Percentiles rank a stretch among this genome's conserved stretches.
Evolutionary conservation across 2,329 filamentous ascomycete genomes (phyloP).

Genomic region (Rutstroemia sp.): DNA sequence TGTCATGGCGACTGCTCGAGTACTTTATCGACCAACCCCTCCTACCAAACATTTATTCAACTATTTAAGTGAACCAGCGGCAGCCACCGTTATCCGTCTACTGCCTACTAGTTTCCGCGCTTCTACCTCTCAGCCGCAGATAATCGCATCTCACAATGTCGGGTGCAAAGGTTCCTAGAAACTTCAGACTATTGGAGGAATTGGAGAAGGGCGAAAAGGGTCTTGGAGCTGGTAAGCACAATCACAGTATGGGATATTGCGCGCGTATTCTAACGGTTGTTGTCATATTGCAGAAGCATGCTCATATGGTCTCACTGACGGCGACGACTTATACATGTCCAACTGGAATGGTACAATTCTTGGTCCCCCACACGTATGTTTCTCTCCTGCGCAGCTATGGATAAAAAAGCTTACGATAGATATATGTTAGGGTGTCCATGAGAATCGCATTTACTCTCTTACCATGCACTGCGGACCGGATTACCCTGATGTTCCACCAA

Average conservation of each 20-base stretch:
- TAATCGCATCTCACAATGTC: conserved; percentile 22
- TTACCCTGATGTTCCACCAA: conserved; percentile 84
- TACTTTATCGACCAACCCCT: not conserved
- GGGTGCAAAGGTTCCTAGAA: conserved; percentile 75
- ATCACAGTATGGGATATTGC: not conserved
- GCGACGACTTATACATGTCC: conserved; percentile 92
- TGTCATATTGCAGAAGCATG: conserved; percentile 63
- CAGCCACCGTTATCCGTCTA: no score
- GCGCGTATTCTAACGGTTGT: not conserved
- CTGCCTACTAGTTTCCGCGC: not conserved
- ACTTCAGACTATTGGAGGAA: conserved; percentile 95
- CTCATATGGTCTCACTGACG: conserved; percentile 91
- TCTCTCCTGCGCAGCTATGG: not conserved
- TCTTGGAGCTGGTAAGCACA: conserved; percentile 68
- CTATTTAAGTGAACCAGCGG: no score
- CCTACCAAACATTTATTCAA: not conserved
- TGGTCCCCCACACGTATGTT: conserved; percentile 84
- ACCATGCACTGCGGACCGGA: conserved; percentile 89
- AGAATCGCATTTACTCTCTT: conserved; percentile 98
- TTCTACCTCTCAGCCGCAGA: not conserved
- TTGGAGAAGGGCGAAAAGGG: conserved; percentile 99
- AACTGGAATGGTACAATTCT: conserved; percentile 99
- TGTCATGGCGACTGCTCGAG: not conserved
- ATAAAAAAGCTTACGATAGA: not conserved
- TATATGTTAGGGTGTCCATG: conserved; percentile 69